These are phyloP conservation scores for Zygotorulaspora florentina DNA, from an alignment of 805 yeast species.

Conservation along the genomic window DNA sequence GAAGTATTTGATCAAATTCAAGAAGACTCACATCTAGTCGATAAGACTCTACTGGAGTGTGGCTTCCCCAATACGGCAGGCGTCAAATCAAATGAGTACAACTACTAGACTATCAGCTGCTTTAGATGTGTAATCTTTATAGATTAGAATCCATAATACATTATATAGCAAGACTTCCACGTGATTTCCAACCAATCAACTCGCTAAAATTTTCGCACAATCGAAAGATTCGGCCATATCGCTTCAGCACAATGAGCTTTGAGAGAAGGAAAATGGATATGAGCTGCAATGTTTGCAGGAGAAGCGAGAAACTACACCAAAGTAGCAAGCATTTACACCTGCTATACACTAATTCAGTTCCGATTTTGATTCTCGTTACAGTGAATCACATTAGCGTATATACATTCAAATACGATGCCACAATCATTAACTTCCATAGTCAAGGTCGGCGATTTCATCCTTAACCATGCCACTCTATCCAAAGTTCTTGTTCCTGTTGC, in stretches of 20 bases:
- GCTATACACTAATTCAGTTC: too few species aligned
- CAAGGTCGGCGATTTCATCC: slow-evolving; percentile 71
- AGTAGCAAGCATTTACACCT: too few species aligned
- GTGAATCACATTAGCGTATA: too few species aligned
- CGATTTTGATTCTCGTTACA: too few species aligned
- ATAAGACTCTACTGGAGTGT: slow-evolving; percentile 52
- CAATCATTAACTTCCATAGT: slow-evolving; percentile 62
- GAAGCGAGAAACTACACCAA: too few species aligned
- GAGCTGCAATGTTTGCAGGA: too few species aligned
- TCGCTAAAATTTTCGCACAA: not conserved
- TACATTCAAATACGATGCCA: slow-evolving; percentile 25
- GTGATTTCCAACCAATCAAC: slow-evolving; percentile 9
- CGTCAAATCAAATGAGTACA: slow-evolving; percentile 55
- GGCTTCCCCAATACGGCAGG: slow-evolving; percentile 65
- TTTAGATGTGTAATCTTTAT: not conserved
- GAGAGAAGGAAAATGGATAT: not conserved
- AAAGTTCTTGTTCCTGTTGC: slow-evolving; percentile 78
- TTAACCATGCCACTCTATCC: slow-evolving; percentile 73
- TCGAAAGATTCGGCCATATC: not conserved
- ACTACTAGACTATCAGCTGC: slow-evolving; percentile 43
- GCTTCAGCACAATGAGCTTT: not conserved
- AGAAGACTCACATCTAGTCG: slow-evolving; percentile 42
- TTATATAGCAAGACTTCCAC: not conserved
- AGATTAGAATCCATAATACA: not conserved
- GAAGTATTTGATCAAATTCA: slow-evolving; percentile 47